Conservation (phyloP, 352 stramenopile species). For the Phytophthora sp. region DNA sequence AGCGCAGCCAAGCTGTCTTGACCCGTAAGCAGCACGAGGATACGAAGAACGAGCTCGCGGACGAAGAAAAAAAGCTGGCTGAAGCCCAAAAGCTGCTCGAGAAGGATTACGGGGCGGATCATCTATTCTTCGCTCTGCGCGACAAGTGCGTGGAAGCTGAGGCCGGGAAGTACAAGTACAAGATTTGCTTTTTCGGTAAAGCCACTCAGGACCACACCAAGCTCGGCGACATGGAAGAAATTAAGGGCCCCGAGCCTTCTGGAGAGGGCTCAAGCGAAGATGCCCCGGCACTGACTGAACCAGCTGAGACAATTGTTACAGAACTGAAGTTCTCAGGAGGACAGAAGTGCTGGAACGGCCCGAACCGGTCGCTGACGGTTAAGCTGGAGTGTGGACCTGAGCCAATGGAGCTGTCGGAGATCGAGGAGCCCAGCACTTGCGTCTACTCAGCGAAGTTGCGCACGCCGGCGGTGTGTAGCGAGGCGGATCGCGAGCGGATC, state of each 20-base stretch:
- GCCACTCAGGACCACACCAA: constrained; percentile 84
- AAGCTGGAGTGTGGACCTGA: constrained; percentile 70
- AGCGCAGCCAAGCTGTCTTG: constrained; percentile 50
- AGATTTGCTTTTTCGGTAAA: constrained; percentile 84
- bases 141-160: constrained; percentile 76
- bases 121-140: constrained; percentile 68
- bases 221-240: constrained; percentile 71
- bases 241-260: constrained; percentile 6
- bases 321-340: constrained; percentile 71
- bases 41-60: constrained; percentile 42
- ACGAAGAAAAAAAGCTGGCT: constrained; percentile 39
- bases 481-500: constrained; percentile 39
- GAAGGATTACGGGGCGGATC: constrained; percentile 68
- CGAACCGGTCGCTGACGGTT: constrained; percentile 78
- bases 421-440: constrained; percentile 88
- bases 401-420: constrained; percentile 64
- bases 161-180: constrained; percentile 86
- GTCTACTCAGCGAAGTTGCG: constrained; percentile 85
- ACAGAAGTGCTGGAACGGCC: constrained; percentile 90
- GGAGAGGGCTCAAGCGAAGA: constrained; percentile 2
- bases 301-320: constrained; percentile 12
- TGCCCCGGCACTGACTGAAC: background rate
- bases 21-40: constrained; percentile 56
- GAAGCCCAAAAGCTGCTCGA: constrained; percentile 43
- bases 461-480: constrained; percentile 76